Percentiles rank a stretch among this genome's conserved stretches.
Evolutionary conservation across 805 yeast species (phyloP).

Genomic region (Starmerella tilneyi): DNA sequence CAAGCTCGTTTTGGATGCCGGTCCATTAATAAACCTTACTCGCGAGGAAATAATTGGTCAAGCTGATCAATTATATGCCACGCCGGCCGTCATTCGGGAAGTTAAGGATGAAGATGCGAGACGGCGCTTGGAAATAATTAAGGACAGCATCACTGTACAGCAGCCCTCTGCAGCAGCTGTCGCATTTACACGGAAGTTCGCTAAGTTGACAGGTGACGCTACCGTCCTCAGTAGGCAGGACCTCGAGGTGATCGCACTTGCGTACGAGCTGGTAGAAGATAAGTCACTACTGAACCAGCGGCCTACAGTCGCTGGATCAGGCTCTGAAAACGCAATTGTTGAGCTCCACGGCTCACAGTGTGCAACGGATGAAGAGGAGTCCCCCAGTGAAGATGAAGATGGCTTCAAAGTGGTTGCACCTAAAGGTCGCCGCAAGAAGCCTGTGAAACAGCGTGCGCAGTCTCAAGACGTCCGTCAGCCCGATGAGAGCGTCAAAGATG

Average conservation of each 20-base stretch:
- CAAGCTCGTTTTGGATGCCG: slow-evolving; percentile 79
- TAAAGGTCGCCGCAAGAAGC: slow-evolving; percentile 16
- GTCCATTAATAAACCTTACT: slow-evolving; percentile 82
- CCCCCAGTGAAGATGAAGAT: slow-evolving; percentile 18
- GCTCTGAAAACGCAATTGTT: slow-evolving; percentile 6
- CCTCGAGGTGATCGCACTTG: slow-evolving; percentile 81
- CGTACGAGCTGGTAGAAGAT: slow-evolving; percentile 54
- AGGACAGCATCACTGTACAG: slow-evolving; percentile 52
- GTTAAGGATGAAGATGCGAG: slow-evolving; percentile 78
- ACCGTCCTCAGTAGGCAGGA: slow-evolving; percentile 82
- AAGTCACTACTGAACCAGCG: slow-evolving; percentile 19
- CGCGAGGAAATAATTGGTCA: slow-evolving; percentile 59
- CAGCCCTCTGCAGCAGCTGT: slow-evolving; percentile 66
- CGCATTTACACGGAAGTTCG: slow-evolving; percentile 59
- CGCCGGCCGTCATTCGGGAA: slow-evolving; percentile 85
- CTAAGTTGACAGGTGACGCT: slow-evolving; percentile 84
- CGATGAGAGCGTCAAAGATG: no score
- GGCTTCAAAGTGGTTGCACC: slow-evolving; percentile 22
- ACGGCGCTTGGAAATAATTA: slow-evolving; percentile 71
- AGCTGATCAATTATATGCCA: slow-evolving; percentile 68
- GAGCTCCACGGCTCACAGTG: slow-evolving; percentile 11
- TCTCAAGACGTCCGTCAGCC: slow-evolving; percentile 5
- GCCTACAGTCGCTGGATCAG: slow-evolving; percentile 16
- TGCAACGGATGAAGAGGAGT: background rate
- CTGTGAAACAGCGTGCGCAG: slow-evolving; percentile 1